Evolutionary conservation across 805 yeast genomes (phyloP).

Genomic region (Ogataea glucozyma): DNA sequence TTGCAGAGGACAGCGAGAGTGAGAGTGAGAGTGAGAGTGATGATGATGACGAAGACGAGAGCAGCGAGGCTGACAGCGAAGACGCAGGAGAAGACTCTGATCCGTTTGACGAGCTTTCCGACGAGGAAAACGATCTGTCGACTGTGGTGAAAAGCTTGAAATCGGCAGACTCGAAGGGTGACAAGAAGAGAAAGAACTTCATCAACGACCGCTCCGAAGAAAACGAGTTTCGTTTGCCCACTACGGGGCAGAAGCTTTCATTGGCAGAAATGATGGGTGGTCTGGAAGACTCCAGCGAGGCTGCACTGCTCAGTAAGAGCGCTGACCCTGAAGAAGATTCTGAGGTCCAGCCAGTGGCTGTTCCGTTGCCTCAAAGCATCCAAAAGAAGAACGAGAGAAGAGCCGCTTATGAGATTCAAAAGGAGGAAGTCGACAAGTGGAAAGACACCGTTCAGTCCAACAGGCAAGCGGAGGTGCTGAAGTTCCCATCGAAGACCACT

Average conservation of each 20-base stretch:
- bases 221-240: constrained; percentile 69
- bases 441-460: constrained; percentile 75
- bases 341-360: constrained; percentile 52
- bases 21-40: constrained; percentile 22
- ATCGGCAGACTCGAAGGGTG: constrained; percentile 36
- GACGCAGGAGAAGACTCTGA: constrained; percentile 24
- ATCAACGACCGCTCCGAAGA: constrained; percentile 58
- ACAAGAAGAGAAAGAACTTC: constrained; percentile 44
- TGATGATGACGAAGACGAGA: constrained; percentile 29
- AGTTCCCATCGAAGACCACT: constrained; percentile 62
- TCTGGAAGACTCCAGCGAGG: constrained; percentile 51
- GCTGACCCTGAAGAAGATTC: constrained; percentile 17
- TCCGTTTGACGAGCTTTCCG: constrained; percentile 31
- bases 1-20: constrained; percentile 29
- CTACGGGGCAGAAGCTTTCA: constrained; percentile 58
- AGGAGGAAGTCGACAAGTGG: constrained; percentile 87
- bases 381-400: constrained; percentile 82
- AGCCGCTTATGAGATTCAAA: constrained; percentile 89
- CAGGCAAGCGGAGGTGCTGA: constrained; percentile 80
- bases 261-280: constrained; percentile 75
- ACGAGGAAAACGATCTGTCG: constrained; percentile 46
- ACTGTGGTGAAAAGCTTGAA: constrained; percentile 46
- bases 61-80: constrained; percentile 19
- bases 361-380: constrained; percentile 84
- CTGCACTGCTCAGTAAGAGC: constrained; percentile 43